These are phyloP conservation scores for Sporothrix curviconia DNA, from an alignment of 2,329 filamentous ascomycete species.

Conservation along the genomic window DNA sequence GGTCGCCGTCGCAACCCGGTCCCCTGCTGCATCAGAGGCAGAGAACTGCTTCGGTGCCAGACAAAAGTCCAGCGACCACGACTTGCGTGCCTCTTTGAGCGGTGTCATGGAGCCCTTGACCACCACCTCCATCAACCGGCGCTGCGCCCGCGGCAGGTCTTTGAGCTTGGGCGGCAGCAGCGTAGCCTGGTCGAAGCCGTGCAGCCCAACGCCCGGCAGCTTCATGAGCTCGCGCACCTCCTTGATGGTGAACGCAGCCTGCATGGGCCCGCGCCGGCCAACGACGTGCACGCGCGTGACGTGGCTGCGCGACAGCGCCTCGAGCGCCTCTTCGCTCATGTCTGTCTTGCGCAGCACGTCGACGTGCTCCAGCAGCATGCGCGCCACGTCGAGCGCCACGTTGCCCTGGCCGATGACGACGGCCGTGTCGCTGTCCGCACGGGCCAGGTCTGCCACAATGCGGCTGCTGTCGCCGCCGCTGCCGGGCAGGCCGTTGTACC, in stretches of 20 bases:
- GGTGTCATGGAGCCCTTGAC: slow-evolving; percentile 61
- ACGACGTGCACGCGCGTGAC: slow-evolving; percentile 80
- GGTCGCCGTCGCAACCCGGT: slow-evolving; percentile 54
- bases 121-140: slow-evolving; percentile 73
- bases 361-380: slow-evolving; percentile 73
- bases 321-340: slow-evolving; percentile 78
- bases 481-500: slow-evolving; percentile 95
- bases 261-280: slow-evolving; percentile 80
- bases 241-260: slow-evolving; percentile 94
- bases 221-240: slow-evolving; percentile 84
- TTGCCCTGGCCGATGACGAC: slow-evolving; percentile 93
- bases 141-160: slow-evolving; percentile 66
- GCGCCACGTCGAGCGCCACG: slow-evolving; percentile 87
- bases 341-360: slow-evolving; percentile 73
- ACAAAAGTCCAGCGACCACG: slow-evolving; percentile 82
- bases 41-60: slow-evolving; percentile 69
- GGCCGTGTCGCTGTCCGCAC: slow-evolving; percentile 76
- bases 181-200: slow-evolving; percentile 55
- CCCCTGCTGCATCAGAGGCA: slow-evolving; percentile 29
- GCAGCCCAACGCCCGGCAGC: slow-evolving; percentile 64
- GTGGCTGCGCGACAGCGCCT: slow-evolving; percentile 62
- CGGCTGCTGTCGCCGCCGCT: slow-evolving; percentile 41
- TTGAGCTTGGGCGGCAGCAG: slow-evolving; percentile 63
- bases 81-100: slow-evolving; percentile 47
- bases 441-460: slow-evolving; percentile 59